These are phyloP conservation scores for Claviceps pusilla DNA, from an alignment of 2,329 filamentous ascomycete genomes.

Conservation along the genomic window DNA sequence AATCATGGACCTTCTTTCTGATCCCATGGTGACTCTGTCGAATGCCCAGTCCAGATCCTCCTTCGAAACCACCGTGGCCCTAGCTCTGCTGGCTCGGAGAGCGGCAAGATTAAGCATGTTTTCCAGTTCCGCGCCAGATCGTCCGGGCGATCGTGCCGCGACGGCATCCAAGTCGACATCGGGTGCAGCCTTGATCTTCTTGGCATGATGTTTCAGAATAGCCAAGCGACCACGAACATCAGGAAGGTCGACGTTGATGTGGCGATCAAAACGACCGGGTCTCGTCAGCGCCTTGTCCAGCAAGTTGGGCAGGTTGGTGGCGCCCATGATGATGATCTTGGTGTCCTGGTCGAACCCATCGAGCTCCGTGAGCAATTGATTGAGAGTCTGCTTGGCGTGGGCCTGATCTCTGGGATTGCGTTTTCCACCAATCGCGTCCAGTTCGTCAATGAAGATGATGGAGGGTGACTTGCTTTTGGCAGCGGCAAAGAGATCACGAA, in stretches of 20 bases:
- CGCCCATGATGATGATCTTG: slow-evolving; percentile 87
- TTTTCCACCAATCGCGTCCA: slow-evolving; percentile 89
- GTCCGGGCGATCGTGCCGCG: slow-evolving; percentile 75
- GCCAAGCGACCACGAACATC: slow-evolving; percentile 87
- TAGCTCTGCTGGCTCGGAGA: slow-evolving; percentile 81
- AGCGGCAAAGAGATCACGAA: slow-evolving; percentile 76
- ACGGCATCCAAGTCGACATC: slow-evolving; percentile 75
- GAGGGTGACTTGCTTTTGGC: slow-evolving; percentile 76
- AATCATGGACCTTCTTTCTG: slow-evolving; percentile 76
- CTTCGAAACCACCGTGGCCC: slow-evolving; percentile 58
- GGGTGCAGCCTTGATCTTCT: slow-evolving; percentile 66
- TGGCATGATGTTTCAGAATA: slow-evolving; percentile 85
- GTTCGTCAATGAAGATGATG: slow-evolving; percentile 90
- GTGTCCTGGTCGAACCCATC: slow-evolving; percentile 93
- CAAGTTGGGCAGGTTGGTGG: slow-evolving; percentile 88
- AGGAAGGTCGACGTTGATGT: slow-evolving; percentile 74
- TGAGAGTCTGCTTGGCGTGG: slow-evolving; percentile 93
- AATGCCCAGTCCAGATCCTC: slow-evolving; percentile 92
- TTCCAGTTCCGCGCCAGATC: slow-evolving; percentile 89
- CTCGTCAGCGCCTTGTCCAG: slow-evolving; percentile 90
- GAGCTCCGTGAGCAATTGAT: slow-evolving; percentile 89
- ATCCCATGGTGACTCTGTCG: slow-evolving; percentile 94
- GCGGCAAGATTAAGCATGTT: slow-evolving; percentile 95
- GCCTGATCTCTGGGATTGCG: slow-evolving; percentile 84
- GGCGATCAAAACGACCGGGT: slow-evolving; percentile 89